phyloP scores from a whole-genome alignment of 2,329 filamentous ascomycete species.

The Macrophomina phaseolina region DNA sequence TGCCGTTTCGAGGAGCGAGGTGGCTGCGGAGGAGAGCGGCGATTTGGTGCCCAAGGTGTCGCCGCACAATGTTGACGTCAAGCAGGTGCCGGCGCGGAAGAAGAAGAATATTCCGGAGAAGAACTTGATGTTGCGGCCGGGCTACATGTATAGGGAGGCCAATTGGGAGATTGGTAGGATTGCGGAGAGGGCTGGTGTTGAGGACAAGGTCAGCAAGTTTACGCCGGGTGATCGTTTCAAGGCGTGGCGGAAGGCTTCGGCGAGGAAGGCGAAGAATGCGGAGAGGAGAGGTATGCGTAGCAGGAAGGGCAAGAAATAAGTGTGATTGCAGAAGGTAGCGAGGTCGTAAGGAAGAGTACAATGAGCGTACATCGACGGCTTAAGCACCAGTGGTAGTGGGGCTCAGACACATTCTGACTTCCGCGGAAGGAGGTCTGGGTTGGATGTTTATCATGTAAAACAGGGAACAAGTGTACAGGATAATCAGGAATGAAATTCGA shows the following conservation, averaged over 20 bases:
- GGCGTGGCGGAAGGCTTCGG: slow-evolving; percentile 67
- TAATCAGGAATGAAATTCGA: background rate
- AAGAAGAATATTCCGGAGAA: slow-evolving; percentile 35
- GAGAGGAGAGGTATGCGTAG: slow-evolving; percentile 59
- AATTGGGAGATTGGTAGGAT: slow-evolving; percentile 72
- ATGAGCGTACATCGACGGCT: too few relatives aligned
- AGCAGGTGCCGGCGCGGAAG: slow-evolving; percentile 34
- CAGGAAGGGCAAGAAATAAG: slow-evolving; percentile 26
- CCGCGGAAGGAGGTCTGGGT: background rate
- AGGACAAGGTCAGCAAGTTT: slow-evolving; percentile 57
- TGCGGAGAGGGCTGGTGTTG: slow-evolving; percentile 64
- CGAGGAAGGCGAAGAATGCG: slow-evolving; percentile 57
- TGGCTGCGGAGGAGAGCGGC: background rate
- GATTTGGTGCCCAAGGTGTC: slow-evolving; percentile 2
- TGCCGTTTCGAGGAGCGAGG: slow-evolving; percentile 48
- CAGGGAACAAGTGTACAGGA: slow-evolving; percentile 11
- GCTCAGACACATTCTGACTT: background rate
- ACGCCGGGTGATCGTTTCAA: slow-evolving; percentile 65
- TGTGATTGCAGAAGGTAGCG: background rate
- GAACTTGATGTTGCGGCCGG: slow-evolving; percentile 54
- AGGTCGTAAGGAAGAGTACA: too few relatives aligned
- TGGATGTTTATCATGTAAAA: slow-evolving; percentile 9
- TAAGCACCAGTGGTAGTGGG: too few relatives aligned
- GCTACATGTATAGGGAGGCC: slow-evolving; percentile 68
- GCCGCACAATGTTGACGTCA: slow-evolving; percentile 21